Evolutionary conservation across 176 grass and related monocot genomes (phyloP).

Genomic region (Otatea glauca): DNA sequence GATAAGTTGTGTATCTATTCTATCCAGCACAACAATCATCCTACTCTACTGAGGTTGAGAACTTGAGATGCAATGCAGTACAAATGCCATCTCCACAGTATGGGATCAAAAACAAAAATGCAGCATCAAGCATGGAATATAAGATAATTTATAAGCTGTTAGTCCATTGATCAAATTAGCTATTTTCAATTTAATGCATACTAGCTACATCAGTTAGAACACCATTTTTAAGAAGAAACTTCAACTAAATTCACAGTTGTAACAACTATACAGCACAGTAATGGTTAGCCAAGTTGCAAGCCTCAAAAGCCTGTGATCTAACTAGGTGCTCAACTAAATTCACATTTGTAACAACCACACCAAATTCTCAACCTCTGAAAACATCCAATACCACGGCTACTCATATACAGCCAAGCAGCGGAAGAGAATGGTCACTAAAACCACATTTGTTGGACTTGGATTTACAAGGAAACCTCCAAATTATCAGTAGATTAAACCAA

Average conservation of each 20-base stretch:
- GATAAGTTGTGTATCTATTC: too few species aligned
- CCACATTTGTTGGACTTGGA: constrained; percentile 72
- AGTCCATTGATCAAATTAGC: not conserved
- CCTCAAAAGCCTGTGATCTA: too few species aligned
- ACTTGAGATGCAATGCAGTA: constrained; percentile 18
- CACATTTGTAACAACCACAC: too few species aligned
- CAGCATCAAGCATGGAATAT: constrained; percentile 15
- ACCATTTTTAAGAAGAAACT: not conserved
- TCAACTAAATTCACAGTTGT: too few species aligned
- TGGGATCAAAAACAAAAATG: too few species aligned
- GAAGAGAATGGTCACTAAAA: constrained; percentile 95
- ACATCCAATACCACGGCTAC: too few species aligned
- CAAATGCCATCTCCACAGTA: too few species aligned
- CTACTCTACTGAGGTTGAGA: not conserved
- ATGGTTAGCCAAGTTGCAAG: too few species aligned
- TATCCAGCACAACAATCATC: constrained; percentile 17
- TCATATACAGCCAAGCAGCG: constrained; percentile 75
- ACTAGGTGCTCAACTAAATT: too few species aligned
- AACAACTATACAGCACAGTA: too few species aligned
- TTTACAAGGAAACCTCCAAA: constrained; percentile 92
- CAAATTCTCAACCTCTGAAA: too few species aligned
- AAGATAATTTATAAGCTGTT: not conserved
- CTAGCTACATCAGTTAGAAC: not conserved
- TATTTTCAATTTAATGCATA: constrained; percentile 8
- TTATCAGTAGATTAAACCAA: too few species aligned